These are phyloP conservation scores for Paramecium pentaurelia DNA, from an alignment of 73 alveolate genomes.

Conservation along the genomic window DNA sequence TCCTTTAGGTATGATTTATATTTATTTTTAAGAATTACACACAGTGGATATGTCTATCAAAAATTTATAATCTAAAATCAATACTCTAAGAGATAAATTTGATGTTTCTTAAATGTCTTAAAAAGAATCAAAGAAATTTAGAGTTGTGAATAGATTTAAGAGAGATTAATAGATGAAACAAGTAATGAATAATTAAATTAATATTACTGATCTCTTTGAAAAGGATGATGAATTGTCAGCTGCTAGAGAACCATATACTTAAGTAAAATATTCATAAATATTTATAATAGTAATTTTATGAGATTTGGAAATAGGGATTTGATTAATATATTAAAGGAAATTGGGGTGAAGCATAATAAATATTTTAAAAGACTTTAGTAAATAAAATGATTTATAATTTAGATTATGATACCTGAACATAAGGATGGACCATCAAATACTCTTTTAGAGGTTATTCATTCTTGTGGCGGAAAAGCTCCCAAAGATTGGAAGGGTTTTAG, in stretches of 20 bases:
- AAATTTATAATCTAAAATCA: constrained; percentile 37
- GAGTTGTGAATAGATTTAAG: constrained; percentile 60
- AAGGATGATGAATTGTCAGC: constrained; percentile 78
- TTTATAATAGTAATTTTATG: constrained; percentile 66
- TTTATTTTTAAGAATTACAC: constrained; percentile 19
- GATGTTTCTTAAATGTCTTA: constrained; percentile 9
- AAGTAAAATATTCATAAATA: constrained; percentile 62
- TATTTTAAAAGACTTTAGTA: constrained; percentile 67
- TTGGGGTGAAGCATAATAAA: constrained; percentile 84
- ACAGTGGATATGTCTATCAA: constrained; percentile 54
- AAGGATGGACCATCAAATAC: constrained; percentile 69
- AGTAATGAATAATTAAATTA: constrained; percentile 32
- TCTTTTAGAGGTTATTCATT: constrained; percentile 63
- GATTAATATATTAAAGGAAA: constrained; percentile 82
- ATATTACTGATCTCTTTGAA: constrained; percentile 61
- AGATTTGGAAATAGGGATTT: constrained; percentile 76
- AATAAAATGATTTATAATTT: neutral
- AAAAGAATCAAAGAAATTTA: constrained; percentile 58
- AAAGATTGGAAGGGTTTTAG: constrained; percentile 87
- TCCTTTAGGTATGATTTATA: constrained; percentile 68
- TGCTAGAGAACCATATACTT: constrained; percentile 75
- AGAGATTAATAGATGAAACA: constrained; percentile 44
- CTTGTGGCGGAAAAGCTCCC: constrained; percentile 75
- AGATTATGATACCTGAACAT: constrained; percentile 51
- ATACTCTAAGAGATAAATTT: constrained; percentile 9